Conservation (phyloP, 2,329 filamentous ascomycete species). For the Aspergillus sp. region DNA sequence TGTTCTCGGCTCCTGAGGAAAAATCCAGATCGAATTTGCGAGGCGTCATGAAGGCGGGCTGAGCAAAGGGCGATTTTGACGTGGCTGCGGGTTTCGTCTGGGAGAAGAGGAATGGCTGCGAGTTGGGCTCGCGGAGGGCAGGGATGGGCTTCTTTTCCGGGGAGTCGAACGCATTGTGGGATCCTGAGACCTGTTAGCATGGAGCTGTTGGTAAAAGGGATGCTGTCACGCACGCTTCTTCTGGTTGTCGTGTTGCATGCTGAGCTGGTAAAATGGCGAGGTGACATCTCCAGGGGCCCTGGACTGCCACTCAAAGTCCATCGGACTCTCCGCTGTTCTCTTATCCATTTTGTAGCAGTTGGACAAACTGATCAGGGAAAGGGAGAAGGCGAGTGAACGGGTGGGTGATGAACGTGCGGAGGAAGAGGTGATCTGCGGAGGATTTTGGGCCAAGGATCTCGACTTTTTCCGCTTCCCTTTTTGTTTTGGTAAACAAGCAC, state of each 20-base stretch:
- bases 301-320: conserved; percentile 53
- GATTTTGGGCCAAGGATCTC: conserved; percentile 5
- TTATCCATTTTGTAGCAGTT: conserved; percentile 32
- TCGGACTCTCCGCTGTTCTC: conserved; percentile 47
- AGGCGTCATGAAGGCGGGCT: conserved; percentile 50
- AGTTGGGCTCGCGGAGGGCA: conserved; percentile 50
- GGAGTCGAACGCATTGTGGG: conserved; percentile 44
- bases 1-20: conserved; percentile 49
- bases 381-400: conserved; percentile 12
- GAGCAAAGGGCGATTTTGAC: conserved; percentile 36
- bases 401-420: conserved; percentile 15
- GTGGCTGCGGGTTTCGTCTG: conserved; percentile 34
- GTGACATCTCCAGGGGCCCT: conserved; percentile 44
- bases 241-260: conserved; percentile 39
- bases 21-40: conserved; percentile 49
- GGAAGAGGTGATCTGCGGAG: conserved; percentile 6
- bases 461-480: conserved; percentile 16
- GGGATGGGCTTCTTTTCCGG: conserved; percentile 50
- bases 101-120: conserved; percentile 52
- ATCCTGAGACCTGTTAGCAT: conserved; percentile 27
- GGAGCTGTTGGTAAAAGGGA: not conserved
- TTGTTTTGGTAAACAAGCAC: conserved; percentile 22
- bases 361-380: not conserved
- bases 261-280: conserved; percentile 50
- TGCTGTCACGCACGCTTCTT: conserved; percentile 43